These are phyloP conservation scores for Vanrija humicola DNA, from an alignment of 1,284 basidiomycete species.

Conservation along the genomic window DNA sequence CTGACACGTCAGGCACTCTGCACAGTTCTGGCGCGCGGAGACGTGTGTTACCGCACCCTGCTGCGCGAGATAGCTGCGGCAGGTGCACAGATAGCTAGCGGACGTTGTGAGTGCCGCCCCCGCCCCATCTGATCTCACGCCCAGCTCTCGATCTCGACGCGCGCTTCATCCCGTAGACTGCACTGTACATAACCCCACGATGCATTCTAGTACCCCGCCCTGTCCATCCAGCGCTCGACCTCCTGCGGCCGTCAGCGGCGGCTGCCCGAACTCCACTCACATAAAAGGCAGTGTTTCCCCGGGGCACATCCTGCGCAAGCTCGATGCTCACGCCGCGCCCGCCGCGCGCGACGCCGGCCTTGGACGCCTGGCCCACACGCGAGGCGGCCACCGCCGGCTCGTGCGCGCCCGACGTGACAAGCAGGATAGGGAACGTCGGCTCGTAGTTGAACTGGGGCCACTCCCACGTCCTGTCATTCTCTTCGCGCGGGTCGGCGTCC, in stretches of 20 bases:
- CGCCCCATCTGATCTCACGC: too few species aligned
- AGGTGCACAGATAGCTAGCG: too few species aligned
- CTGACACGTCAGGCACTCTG: too few species aligned
- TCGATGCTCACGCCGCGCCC: conserved; percentile 42
- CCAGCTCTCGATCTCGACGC: too few species aligned
- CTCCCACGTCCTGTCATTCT: conserved; percentile 8
- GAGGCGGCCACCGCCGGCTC: conserved; percentile 4
- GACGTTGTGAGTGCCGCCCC: too few species aligned
- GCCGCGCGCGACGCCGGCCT: conserved; percentile 30
- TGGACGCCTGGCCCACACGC: conserved; percentile 21
- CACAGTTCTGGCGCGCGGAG: too few species aligned
- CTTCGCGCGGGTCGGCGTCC: conserved; percentile 31
- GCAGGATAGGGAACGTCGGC: conserved; percentile 60
- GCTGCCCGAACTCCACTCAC: conserved; percentile 19
- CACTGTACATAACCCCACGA: not conserved
- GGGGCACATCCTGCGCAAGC: conserved; percentile 22
- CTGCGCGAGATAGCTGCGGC: too few species aligned
- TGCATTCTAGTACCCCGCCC: conserved; percentile 34
- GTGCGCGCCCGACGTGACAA: conserved; percentile 43
- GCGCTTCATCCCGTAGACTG: not conserved
- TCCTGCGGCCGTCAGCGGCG: conserved; percentile 21
- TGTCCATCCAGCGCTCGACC: conserved; percentile 50
- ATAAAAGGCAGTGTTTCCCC: conserved; percentile 33
- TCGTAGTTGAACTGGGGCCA: conserved; percentile 60
- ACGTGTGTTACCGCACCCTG: too few species aligned